phyloP scores from a whole-genome alignment of 495 filamentous ascomycete species.

The Mycothermus thermophilus region DNA sequence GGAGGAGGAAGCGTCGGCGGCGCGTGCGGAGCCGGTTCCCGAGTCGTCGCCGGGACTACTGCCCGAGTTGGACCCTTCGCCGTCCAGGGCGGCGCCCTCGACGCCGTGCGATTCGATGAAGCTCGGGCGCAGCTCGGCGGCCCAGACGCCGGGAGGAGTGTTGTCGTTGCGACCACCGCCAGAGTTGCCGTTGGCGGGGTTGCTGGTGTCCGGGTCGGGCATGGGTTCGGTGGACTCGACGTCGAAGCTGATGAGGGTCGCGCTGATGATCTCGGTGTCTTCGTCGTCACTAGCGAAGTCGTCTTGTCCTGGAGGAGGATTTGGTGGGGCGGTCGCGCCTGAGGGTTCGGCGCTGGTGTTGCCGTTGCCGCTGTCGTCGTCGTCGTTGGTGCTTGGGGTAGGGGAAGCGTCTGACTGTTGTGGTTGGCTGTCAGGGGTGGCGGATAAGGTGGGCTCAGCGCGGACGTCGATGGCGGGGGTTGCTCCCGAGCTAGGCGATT shows the following conservation, averaged over 20 bases:
- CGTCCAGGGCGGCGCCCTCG: background rate
- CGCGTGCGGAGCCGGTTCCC: background rate
- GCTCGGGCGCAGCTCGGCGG: slow-evolving; percentile 41
- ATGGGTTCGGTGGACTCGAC: slow-evolving; percentile 36
- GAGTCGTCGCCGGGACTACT: background rate
- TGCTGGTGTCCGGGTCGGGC: slow-evolving; percentile 6
- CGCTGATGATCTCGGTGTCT: slow-evolving; percentile 32
- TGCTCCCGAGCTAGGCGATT: background rate
- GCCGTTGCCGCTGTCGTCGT: slow-evolving; percentile 7
- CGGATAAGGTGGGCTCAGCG: background rate
- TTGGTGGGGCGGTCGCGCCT: background rate
- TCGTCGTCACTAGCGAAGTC: slow-evolving; percentile 38
- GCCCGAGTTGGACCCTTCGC: background rate
- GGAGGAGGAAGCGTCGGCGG: background rate
- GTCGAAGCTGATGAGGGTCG: slow-evolving; percentile 44
- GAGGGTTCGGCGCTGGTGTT: background rate
- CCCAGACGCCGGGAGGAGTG: slow-evolving; percentile 34
- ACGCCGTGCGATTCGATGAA: slow-evolving; percentile 7
- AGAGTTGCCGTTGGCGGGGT: background rate
- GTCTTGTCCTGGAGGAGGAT: no score
- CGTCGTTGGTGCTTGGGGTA: slow-evolving; percentile 16
- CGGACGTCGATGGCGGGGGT: background rate
- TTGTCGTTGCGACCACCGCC: background rate
- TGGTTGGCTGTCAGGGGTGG: background rate
- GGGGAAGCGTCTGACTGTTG: background rate